A percentile compares a stretch with the other conserved stretches of the same genome.
These are phyloP conservation scores for Colletotrichum cuscutae DNA, from an alignment of 2,329 filamentous ascomycete species.

Conservation along the genomic window DNA sequence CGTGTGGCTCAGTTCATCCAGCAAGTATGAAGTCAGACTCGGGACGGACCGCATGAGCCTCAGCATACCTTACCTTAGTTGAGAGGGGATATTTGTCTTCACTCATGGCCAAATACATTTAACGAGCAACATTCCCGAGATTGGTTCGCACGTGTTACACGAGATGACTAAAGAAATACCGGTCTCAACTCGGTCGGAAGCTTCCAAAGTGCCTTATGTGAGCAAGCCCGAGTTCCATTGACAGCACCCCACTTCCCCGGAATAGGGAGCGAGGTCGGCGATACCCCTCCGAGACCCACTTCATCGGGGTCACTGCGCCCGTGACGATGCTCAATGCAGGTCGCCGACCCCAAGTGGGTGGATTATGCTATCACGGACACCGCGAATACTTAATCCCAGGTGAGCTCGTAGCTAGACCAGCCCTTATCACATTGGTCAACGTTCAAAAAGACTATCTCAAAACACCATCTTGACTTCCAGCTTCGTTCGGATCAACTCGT, in stretches of 20 bases:
- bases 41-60: neutral
- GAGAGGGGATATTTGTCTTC: neutral
- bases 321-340: constrained; percentile 30
- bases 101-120: neutral
- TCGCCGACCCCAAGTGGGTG: constrained; percentile 20
- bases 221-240: neutral
- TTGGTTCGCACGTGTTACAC: neutral
- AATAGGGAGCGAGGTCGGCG: constrained; percentile 28
- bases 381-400: constrained; percentile 31
- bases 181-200: neutral
- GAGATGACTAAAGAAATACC: neutral
- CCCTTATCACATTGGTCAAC: neutral
- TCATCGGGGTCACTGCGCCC: neutral
- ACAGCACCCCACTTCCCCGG: neutral
- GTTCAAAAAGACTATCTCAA: neutral
- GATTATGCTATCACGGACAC: constrained; percentile 16
- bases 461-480: neutral
- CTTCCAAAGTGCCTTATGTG: neutral
- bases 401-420: neutral
- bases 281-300: constrained; percentile 22
- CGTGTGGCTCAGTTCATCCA: constrained; percentile 59
- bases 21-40: constrained; percentile 12
- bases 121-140: neutral
- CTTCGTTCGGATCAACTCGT: neutral
- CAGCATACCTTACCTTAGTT: neutral